Conservation (phyloP, 2,329 filamentous ascomycete genomes). For the Ustulina deusta region DNA sequence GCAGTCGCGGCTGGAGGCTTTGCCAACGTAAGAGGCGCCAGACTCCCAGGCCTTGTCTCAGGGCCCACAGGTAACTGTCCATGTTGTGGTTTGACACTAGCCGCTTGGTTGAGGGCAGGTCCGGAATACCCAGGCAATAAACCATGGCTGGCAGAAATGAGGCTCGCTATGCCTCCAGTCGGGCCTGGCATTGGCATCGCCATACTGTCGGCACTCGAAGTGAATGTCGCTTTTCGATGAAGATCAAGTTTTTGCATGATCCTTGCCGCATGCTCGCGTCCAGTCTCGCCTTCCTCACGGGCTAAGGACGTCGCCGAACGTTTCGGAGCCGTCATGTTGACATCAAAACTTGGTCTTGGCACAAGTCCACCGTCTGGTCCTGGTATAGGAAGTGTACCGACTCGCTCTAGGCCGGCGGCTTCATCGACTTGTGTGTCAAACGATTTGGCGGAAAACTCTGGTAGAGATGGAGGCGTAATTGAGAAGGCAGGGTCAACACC, state of each 20-base stretch:
- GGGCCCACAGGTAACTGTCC: slow-evolving; percentile 55
- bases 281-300: slow-evolving; percentile 78
- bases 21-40: slow-evolving; percentile 85
- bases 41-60: slow-evolving; percentile 67
- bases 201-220: slow-evolving; percentile 56
- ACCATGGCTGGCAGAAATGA: slow-evolving; percentile 87
- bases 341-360: slow-evolving; percentile 78
- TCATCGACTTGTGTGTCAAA: slow-evolving; percentile 71
- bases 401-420: slow-evolving; percentile 64
- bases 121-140: slow-evolving; percentile 73
- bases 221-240: slow-evolving; percentile 80
- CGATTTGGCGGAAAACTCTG: slow-evolving; percentile 88
- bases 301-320: slow-evolving; percentile 68
- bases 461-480: slow-evolving; percentile 86
- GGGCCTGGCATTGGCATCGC: slow-evolving; percentile 56
- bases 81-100: slow-evolving; percentile 50
- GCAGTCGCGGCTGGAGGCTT: slow-evolving; percentile 86
- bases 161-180: slow-evolving; percentile 79
- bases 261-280: slow-evolving; percentile 83
- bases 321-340: slow-evolving; percentile 61
- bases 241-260: slow-evolving; percentile 95
- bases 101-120: slow-evolving; percentile 44
- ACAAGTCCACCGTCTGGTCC: slow-evolving; percentile 66
- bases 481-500: slow-evolving; percentile 83
- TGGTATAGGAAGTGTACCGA: slow-evolving; percentile 74